Evolutionary conservation across 2,329 filamentous ascomycete genomes (phyloP).

Genomic region (Alternaria atra): DNA sequence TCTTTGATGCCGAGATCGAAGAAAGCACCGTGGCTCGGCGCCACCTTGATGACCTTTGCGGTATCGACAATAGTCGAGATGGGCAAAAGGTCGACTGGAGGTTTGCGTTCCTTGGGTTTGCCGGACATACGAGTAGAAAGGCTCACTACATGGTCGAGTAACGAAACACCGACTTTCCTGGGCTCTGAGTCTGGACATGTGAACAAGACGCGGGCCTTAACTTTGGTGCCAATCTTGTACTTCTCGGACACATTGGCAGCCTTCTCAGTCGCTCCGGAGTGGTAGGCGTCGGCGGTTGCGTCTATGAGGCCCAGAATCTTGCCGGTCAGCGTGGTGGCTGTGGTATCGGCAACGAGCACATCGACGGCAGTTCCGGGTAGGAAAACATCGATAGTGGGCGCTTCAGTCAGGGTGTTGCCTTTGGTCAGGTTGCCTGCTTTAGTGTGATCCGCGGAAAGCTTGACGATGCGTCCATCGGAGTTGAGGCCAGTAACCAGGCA

Average conservation of each 20-base stretch:
- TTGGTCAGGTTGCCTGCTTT: constrained; percentile 74
- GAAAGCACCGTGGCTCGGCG: constrained; percentile 82
- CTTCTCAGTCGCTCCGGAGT: constrained; percentile 79
- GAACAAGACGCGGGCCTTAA: constrained; percentile 87
- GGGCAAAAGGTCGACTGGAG: constrained; percentile 69
- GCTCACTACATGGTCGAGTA: constrained; percentile 83
- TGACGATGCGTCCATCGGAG: constrained; percentile 82
- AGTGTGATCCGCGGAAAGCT: constrained; percentile 78
- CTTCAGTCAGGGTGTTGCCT: constrained; percentile 72
- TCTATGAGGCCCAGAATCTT: constrained; percentile 93
- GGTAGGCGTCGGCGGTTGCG: constrained; percentile 87
- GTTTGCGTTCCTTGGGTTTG: constrained; percentile 54
- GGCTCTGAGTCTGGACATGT: constrained; percentile 81
- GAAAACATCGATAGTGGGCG: constrained; percentile 88
- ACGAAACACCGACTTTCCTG: constrained; percentile 85
- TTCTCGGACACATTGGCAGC: constrained; percentile 76
- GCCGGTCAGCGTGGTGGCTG: constrained; percentile 78
- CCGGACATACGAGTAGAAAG: constrained; percentile 59
- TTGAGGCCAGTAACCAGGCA: constrained; percentile 81
- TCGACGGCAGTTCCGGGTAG: constrained; percentile 92
- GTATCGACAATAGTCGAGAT: constrained; percentile 80
- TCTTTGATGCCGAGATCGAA: constrained; percentile 73
- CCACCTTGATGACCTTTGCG: constrained; percentile 81
- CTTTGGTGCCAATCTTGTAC: constrained; percentile 83
- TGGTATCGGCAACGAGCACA: constrained; percentile 79